These are phyloP conservation scores for Sergeia podlipaevii DNA, from an alignment of 208 protist species.

Conservation along the genomic window DNA sequence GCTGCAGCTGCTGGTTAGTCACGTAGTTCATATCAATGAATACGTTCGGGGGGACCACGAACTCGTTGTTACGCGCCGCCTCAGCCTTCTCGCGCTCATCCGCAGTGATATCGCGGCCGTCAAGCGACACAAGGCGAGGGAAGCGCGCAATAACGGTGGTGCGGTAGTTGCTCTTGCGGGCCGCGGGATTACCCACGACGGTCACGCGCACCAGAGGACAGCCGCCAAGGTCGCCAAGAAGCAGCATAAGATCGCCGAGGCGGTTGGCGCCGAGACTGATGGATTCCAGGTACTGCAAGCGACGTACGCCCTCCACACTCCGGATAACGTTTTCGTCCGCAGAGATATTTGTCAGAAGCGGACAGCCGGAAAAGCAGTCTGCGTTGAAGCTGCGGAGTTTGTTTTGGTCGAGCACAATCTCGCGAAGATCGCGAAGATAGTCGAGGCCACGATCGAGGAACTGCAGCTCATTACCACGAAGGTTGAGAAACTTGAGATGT, in stretches of 20 bases:
- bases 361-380: constrained; percentile 51
- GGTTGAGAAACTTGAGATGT: constrained; percentile 77
- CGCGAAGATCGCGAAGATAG: constrained; percentile 67
- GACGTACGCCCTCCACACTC: constrained; percentile 46
- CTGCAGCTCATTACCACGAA: constrained; percentile 85
- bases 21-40: constrained; percentile 67
- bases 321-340: constrained; percentile 80
- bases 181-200: constrained; percentile 68
- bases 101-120: constrained; percentile 45
- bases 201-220: constrained; percentile 27
- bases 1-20: neutral
- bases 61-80: constrained; percentile 28
- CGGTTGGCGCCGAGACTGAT: constrained; percentile 72
- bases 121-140: constrained; percentile 37
- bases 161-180: constrained; percentile 81
- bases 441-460: constrained; percentile 76
- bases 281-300: constrained; percentile 34
- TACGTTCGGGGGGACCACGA: constrained; percentile 58
- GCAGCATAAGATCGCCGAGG: constrained; percentile 44
- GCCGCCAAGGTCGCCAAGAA: constrained; percentile 41
- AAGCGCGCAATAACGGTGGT: constrained; percentile 34
- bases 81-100: constrained; percentile 80
- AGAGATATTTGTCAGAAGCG: constrained; percentile 56
- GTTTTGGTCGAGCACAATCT: constrained; percentile 92
- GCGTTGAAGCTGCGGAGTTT: constrained; percentile 56